Conservation (phyloP, 805 yeast genomes). For the Dipodascus albidus region DNA sequence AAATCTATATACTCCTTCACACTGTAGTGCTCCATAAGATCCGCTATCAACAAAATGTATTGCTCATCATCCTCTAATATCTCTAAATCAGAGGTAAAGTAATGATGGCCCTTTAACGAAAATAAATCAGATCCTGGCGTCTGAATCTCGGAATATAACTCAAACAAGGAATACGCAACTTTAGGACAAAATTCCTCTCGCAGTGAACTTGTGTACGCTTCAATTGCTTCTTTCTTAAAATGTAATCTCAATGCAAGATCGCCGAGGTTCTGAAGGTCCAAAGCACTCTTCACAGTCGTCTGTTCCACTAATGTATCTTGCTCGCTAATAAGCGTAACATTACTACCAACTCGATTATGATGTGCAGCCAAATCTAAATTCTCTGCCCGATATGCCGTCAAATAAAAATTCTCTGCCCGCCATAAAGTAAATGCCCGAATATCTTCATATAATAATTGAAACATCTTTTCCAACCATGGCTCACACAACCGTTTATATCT, state of each 20-base stretch:
- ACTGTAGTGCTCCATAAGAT: conserved; percentile 46
- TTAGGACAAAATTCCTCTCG: conserved; percentile 67
- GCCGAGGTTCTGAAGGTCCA: conserved; percentile 92
- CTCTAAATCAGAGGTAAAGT: background rate
- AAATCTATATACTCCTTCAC: conserved; percentile 96
- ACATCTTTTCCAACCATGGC: conserved; percentile 67
- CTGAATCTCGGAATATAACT: conserved; percentile 37
- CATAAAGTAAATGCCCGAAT: conserved; percentile 69
- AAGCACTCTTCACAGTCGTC: conserved; percentile 60
- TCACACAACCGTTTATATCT: conserved; percentile 52
- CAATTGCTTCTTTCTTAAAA: conserved; percentile 77
- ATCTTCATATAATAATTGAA: conserved; percentile 60
- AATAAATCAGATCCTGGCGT: conserved; percentile 31
- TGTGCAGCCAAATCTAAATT: conserved; percentile 80
- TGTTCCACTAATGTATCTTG: conserved; percentile 32
- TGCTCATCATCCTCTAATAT: background rate
- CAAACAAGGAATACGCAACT: conserved; percentile 62
- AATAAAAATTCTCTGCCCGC: conserved; percentile 85
- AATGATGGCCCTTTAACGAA: conserved; percentile 66
- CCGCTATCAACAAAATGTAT: background rate
- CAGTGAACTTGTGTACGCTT: conserved; percentile 68
- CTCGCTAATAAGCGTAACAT: background rate
- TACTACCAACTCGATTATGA: background rate
- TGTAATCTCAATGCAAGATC: conserved; percentile 73
- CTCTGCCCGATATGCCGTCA: conserved; percentile 86